Base-by-base conservation (phyloP, 2,329 filamentous ascomycete genomes). In the Epichloe gansuensis region DNA sequence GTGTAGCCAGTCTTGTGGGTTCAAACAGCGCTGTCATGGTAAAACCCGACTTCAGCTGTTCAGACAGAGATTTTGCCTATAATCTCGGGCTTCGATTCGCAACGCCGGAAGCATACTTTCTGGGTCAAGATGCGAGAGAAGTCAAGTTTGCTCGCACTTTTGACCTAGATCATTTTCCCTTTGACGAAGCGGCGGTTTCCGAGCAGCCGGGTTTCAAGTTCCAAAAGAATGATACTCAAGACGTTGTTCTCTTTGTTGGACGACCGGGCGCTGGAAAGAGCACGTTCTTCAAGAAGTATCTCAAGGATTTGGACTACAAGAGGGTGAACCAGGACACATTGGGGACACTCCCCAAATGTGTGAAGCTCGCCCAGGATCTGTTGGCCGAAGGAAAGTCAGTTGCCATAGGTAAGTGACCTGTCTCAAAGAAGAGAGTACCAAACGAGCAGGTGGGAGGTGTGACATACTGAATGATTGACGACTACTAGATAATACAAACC, bases 61-160 rank as follows among this genome's bases (percentile, higher is more conserved):
- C 80, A 8, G 81, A 84, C 61, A 71, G 88, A 53, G 87, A 96
- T 61, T 85, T 97, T 60, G 91, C 93, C 3, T 75, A 83, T 55
- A 97, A 98, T 62, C 70, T 90, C 12, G 87, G 87, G 4, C 80
- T 98, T 57, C 64, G 71, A 12, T 98, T 91, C 65, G 72, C 82
- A 53, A 95, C 91, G 0, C 93, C 93, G 0, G 93, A 98, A 63
- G 90, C 96, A 66, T 95, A 84, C 69, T 97, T 97, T 63, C 76
- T 91, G 1, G 76, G 76, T 2, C 78, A 88, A 59, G 62, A 76
- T 25, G 73, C 85, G 1, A 76, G 82, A 57, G 76, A 49, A 21
- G n/a, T 5, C 15, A 49, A 80, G 1, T 93, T 87, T 62, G 67
- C 68, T 9, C 76, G 87, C 51, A 72, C 78, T 0, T 94, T 97